Base-by-base conservation (phyloP, 805 yeast genomes). In the Candida maesae region DNA sequence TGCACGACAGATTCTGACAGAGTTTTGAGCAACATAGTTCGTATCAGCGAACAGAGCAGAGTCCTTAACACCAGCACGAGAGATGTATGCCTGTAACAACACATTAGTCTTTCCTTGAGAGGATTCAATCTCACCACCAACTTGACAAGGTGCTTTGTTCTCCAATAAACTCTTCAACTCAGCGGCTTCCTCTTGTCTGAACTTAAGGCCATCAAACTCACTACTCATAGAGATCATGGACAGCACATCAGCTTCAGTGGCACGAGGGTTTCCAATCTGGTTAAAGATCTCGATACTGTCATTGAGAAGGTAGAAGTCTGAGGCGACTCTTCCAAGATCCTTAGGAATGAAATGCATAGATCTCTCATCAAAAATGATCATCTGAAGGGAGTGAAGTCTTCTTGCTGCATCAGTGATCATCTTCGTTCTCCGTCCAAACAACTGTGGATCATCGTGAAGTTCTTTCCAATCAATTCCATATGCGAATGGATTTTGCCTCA, bases 401-500 rank as follows among this genome's bases (percentile, higher is more conserved):
- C 87, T 70, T 0, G 96, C 98, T 0, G 97, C 95, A 0, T 71
- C 69, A 4, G 79, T 66, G 23, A 93, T 76, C 83, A 95, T 77
- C 33, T 77, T 78, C 17, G 91, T 70, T 46, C 99, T 67, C 50
- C 82, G 73, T 28, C 78, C 82, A 36, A 81, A 78, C 28, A 93
- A 66, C 50, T 79, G 73, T 0, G 96, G 95, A 60, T 93, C 99
- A 15, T 81, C 81, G 18, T 78, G 76, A 2, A 95, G 58, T 49
- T 88, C 95, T 47, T 76, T 77, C 93, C 96, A 89, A 34, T 79
- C 87, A 35, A 95, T 78, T 20, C 95, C 99, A 57, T 93, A 93
- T 0, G 84, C 82, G 58, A 89, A 81, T 2, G 99, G 99, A 49
- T 89, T 91, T 57, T 88, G 85, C 44, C 84, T 78, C 99, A 93